Evolutionary conservation across 495 filamentous ascomycete species (phyloP), one percentile per base, ranked within the genome.

Genomic region (Aspergillus funiculosus): DNA sequence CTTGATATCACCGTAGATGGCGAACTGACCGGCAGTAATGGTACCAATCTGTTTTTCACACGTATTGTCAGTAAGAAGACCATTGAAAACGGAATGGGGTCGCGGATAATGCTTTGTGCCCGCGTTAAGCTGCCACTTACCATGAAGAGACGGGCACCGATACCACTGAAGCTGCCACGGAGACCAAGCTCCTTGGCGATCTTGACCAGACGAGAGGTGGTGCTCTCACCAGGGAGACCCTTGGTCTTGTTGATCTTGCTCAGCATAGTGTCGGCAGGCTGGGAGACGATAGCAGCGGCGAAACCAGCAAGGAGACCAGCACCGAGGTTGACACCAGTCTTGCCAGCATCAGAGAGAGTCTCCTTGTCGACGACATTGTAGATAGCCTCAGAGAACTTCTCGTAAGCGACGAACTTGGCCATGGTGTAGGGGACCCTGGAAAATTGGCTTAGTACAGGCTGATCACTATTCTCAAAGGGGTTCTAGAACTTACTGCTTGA

Each of bases 211-310:
- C 92, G 87, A 70, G 72, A 77, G 54, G 81, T 84, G 61, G 89
- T 98, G 64, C 91, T 82, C 79, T 98, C 91, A 72, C 92, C 92
- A 46, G 92, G 92, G 35, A 82, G 74, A 69, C 92, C 92, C 73
- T 87, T 88, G 71, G 89, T 94, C 88, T 98, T 98, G 87, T 98
- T 98, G 81, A 98, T 98, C 82, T 97, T 97, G 76, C 78, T 85
- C 58, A 98, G 82, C 92, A 97, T 97, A 62, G 92, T 98, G 70
- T 97, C 92, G 63, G 92, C 92, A 58, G 92, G 91, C 75, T 98
- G 92, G 34, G 92, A 97, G 59, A 98, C 83, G 66, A 95, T 58
- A 61, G 92, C 92, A 53, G 92, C 92, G 51, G 92, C 91, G 75
- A 98, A 91, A 86, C 92, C 91, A 62, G 92, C 92, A 58, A 95